Evolutionary conservation across 495 filamentous ascomycete genomes (phyloP).

Genomic region (Trichoderma orchidacearum): DNA sequence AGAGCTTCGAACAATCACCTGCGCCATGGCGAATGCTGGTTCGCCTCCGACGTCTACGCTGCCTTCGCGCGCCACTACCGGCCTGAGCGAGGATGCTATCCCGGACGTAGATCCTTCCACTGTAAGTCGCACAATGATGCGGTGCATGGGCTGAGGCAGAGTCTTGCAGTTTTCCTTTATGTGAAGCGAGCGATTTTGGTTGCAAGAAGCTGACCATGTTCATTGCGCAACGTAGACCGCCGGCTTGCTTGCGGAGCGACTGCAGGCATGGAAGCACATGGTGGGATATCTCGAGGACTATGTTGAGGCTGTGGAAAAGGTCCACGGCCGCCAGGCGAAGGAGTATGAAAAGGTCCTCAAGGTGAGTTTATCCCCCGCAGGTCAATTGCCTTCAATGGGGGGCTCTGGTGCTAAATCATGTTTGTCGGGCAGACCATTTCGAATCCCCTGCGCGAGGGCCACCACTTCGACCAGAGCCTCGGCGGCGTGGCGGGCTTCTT

Average conservation of each 20-base stretch:
- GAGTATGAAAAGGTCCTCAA: conserved; percentile 93
- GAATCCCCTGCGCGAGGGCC: conserved; percentile 69
- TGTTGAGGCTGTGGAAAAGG: conserved; percentile 66
- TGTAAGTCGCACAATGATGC: conserved; percentile 2
- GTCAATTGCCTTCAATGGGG: too few relatives aligned
- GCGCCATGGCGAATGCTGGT: background rate
- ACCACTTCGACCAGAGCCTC: conserved; percentile 79
- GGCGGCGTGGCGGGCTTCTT: conserved; percentile 81
- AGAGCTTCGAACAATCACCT: background rate
- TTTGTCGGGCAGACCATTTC: conserved; percentile 61
- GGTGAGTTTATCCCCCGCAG: too few relatives aligned
- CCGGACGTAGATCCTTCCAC: conserved; percentile 60
- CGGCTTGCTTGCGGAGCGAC: conserved; percentile 65
- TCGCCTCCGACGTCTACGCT: conserved; percentile 14
- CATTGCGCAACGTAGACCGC: conserved; percentile 40
- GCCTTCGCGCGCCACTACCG: conserved; percentile 43
- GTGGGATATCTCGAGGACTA: conserved; percentile 85
- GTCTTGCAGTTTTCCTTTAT: background rate
- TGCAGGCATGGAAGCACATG: conserved; percentile 92
- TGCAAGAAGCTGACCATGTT: background rate
- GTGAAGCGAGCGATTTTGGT: background rate
- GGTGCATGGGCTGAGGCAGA: background rate
- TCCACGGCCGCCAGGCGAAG: conserved; percentile 72
- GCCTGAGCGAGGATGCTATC: conserved; percentile 45
- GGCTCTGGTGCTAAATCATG: too few relatives aligned